Conservation (phyloP, 2,329 filamentous ascomycete genomes). For the Colletotrichum magnum region DNA sequence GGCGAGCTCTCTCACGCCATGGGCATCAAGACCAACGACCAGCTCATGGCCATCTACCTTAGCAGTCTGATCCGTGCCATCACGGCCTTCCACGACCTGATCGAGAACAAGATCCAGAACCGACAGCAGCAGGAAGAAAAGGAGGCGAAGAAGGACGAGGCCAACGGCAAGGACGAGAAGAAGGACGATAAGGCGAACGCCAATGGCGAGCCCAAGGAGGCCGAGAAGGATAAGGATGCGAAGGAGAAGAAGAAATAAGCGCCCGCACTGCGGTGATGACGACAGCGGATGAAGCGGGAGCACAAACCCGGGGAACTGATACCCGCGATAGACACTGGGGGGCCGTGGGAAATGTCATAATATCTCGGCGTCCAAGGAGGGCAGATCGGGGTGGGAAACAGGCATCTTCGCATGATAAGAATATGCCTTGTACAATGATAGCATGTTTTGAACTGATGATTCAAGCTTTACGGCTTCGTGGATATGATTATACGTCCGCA, state of each 20-base stretch:
- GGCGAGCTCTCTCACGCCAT: conserved; percentile 94
- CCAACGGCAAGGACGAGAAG: conserved; percentile 71
- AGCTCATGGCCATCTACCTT: conserved; percentile 98
- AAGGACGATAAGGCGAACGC: conserved; percentile 62
- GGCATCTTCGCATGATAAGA: conserved; percentile 36
- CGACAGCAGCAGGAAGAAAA: conserved; percentile 97
- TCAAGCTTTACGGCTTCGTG: not conserved
- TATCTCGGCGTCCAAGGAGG: conserved; percentile 40
- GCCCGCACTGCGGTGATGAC: not conserved
- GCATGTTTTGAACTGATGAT: conserved; percentile 37
- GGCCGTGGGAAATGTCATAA: conserved; percentile 39
- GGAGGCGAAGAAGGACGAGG: conserved; percentile 85
- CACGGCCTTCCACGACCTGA: conserved; percentile 98
- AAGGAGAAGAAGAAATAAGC: conserved; percentile 67
- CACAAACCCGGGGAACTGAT: conserved; percentile 34
- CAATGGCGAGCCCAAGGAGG: conserved; percentile 65
- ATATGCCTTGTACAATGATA: conserved; percentile 40
- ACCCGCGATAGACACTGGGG: conserved; percentile 38
- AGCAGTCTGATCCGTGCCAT: conserved; percentile 97
- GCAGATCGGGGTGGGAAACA: conserved; percentile 28
- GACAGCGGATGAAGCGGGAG: conserved; percentile 12
- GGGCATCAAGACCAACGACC: conserved; percentile 99
- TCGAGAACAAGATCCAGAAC: conserved; percentile 99
- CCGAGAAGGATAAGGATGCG: conserved; percentile 62
- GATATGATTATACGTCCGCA: conserved; percentile 52